Conservation (phyloP, 805 yeast genomes). For the Yueomyces sinensis region DNA sequence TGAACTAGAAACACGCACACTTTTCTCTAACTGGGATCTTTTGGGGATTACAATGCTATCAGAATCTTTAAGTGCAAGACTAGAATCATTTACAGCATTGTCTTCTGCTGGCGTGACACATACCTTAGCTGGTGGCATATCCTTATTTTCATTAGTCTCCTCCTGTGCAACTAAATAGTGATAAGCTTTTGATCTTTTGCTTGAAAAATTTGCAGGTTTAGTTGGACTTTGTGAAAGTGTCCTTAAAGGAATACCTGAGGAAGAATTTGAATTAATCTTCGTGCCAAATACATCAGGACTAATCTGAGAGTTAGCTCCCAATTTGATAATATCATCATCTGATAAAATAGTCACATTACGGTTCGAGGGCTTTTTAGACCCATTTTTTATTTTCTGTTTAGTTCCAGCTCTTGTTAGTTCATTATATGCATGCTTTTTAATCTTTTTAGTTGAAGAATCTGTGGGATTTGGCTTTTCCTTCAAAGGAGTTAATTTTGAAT, state of each 20-base stretch:
- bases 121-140: background rate
- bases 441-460: background rate
- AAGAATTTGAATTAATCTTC: background rate
- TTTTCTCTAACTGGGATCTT: too few species aligned
- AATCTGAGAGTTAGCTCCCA: conserved; percentile 3
- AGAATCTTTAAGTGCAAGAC: background rate
- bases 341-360: conserved; percentile 21
- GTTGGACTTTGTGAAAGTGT: background rate
- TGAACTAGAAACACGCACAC: conserved; percentile 1
- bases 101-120: background rate
- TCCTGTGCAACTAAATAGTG: too few species aligned
- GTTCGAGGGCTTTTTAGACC: conserved; percentile 10
- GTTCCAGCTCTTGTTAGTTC: background rate
- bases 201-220: background rate
- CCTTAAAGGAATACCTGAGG: background rate
- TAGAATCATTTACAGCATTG: background rate
- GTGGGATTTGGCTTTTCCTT: background rate
- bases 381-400: too few species aligned
- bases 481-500: background rate
- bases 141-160: too few species aligned
- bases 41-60: background rate
- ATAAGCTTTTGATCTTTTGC: background rate
- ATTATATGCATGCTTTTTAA: background rate
- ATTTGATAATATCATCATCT: conserved; percentile 15
- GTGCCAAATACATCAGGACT: background rate